Evolutionary conservation across 441 rosid species (phyloP).

Genomic region (Omphalea diandra): DNA sequence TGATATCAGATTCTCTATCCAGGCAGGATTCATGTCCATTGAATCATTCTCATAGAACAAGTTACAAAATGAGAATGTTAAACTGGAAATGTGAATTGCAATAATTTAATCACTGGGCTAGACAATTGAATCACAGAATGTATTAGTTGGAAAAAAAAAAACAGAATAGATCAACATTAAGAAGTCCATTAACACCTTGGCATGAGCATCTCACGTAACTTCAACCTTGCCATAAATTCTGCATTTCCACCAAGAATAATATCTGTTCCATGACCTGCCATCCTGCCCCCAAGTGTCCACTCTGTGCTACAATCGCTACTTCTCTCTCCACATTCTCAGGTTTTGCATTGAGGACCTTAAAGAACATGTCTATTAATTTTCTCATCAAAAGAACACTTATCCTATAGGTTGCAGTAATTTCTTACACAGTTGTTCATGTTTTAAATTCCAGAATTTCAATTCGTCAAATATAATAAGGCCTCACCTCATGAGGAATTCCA

Average conservation of each 20-base stretch:
- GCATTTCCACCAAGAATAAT: slow-evolving; percentile 98
- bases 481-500: slow-evolving; percentile 91
- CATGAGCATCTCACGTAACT: slow-evolving; percentile 96
- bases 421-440: not conserved
- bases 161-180: slow-evolving; percentile 14
- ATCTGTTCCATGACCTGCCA: slow-evolving; percentile 99
- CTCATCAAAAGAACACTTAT: not conserved
- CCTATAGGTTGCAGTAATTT: not conserved
- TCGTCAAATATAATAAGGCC: slow-evolving; percentile 10
- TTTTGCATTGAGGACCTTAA: slow-evolving; percentile 95
- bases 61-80: not conserved
- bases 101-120: not conserved
- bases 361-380: slow-evolving; percentile 25
- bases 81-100: not conserved
- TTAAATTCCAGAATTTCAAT: slow-evolving; percentile 12
- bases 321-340: slow-evolving; percentile 99
- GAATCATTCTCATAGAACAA: not conserved
- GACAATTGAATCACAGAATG: not conserved
- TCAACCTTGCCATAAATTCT: slow-evolving; percentile 97
- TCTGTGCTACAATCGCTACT: slow-evolving; percentile 98
- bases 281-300: slow-evolving; percentile 96
- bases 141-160: not conserved
- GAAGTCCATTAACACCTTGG: slow-evolving; percentile 65
- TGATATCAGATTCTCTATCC: slow-evolving; percentile 8
- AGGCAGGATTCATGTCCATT: not conserved